These are phyloP conservation scores for Cladosporium velox DNA, from an alignment of 2,329 filamentous ascomycete genomes.

Conservation along the genomic window DNA sequence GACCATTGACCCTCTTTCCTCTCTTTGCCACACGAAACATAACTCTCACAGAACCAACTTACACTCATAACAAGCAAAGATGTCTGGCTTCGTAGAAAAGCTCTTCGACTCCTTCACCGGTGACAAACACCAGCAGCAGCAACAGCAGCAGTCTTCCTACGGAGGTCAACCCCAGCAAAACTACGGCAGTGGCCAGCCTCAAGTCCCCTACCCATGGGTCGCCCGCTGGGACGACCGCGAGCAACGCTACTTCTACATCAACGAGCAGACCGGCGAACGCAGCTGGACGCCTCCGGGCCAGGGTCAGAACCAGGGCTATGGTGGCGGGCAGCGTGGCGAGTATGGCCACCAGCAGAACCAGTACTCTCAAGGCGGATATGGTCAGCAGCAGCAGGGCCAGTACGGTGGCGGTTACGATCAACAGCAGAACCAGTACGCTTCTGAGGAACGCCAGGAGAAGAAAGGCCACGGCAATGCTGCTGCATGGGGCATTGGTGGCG, in stretches of 20 bases:
- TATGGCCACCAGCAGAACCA: constrained; percentile 17
- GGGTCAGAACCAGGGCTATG: neutral
- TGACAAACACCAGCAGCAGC: constrained; percentile 13
- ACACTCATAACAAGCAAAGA: constrained; percentile 14
- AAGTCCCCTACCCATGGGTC: constrained; percentile 47
- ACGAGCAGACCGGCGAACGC: constrained; percentile 49
- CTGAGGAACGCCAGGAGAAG: constrained; percentile 28
- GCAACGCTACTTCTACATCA: constrained; percentile 49
- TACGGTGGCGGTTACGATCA: neutral
- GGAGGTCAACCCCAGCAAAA: constrained; percentile 21
- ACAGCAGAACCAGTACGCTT: constrained; percentile 7
- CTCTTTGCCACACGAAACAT: neutral
- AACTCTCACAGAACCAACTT: neutral
- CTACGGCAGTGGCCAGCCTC: constrained; percentile 27
- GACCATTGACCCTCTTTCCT: neutral
- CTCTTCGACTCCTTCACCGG: constrained; percentile 33
- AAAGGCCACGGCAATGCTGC: constrained; percentile 33
- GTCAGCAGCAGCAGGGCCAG: neutral
- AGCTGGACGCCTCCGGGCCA: constrained; percentile 42
- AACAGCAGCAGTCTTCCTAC: constrained; percentile 6
- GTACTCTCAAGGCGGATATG: neutral
- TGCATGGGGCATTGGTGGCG: constrained; percentile 44
- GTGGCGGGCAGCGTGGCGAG: constrained; percentile 5
- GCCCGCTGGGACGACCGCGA: constrained; percentile 47
- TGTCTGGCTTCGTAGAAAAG: constrained; percentile 35